Evolutionary conservation across 208 protist species (phyloP), one percentile per base, ranked within the genome.

Genomic region (Leishmania major): DNA sequence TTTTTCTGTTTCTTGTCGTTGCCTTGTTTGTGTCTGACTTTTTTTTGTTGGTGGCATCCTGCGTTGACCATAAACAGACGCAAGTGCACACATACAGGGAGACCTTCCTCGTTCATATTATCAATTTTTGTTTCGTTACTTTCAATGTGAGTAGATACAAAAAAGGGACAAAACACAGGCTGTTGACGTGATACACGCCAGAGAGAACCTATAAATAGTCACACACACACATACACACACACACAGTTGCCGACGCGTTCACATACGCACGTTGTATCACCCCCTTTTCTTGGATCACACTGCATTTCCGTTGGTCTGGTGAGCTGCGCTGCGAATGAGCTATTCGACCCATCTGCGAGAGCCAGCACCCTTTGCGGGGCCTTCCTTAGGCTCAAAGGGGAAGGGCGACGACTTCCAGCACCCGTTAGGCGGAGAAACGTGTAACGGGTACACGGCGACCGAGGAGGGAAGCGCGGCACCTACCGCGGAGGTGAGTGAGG

Each of bases 401-500:
- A 87, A 83, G 47, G 53, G 64, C 43, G 64, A 73, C 31, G 57
- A 81, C 69, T 40, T 81, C 22, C 77, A 75, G 22, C 25, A 72
- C 15, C 28, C 40, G 7, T 57, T 73, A 22, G 47, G 17, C 6
- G 82, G 79, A 11, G 69, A 81, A 28, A 35, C 70, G 22, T 75
- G 53, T 51, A 82, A 76, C 73, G 72, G 59, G 53, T 81, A 75
- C 62, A 78, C 78, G 22, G 70, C 57, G 28, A 81, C 82, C 2
- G 82, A 85, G 31, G 82, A 82, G 40, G 72, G 77, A 35, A 85
- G 82, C 57, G 45, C 57, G 28, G 78, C 72, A 57, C 51, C 78
- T 43, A 85, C 82, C 2, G 74, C 77, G n/a, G 82, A 85, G 40
- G 77, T 81, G n/a, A 85, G 82, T 57, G 82, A 85, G 69, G 82